Conservation (phyloP, 2,329 filamentous ascomycete species). For the Hymenoscyphus infarciens region DNA sequence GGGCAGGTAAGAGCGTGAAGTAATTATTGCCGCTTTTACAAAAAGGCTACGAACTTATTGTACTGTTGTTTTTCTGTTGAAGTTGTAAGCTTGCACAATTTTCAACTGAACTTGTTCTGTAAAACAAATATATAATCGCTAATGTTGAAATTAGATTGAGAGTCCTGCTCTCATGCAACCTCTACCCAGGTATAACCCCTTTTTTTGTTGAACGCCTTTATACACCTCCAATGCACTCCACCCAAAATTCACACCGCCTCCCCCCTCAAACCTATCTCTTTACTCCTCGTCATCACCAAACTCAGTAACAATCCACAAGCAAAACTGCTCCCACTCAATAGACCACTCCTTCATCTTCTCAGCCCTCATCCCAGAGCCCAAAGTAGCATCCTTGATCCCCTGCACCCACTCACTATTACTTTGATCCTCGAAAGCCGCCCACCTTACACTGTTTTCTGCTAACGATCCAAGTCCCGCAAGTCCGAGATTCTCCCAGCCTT, state of each 20-base stretch:
- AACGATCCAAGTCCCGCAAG: slow-evolving; percentile 80
- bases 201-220: slow-evolving; percentile 15
- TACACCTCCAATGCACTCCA: slow-evolving; percentile 6
- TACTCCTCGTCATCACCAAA: slow-evolving; percentile 47
- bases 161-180: slow-evolving; percentile 7
- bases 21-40: too few species aligned
- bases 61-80: too few species aligned
- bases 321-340: slow-evolving; percentile 82
- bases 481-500: slow-evolving; percentile 88
- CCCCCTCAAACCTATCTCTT: neutral
- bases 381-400: slow-evolving; percentile 69
- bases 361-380: slow-evolving; percentile 69
- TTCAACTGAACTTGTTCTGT: neutral
- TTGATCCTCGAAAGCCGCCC: slow-evolving; percentile 85
- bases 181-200: neutral
- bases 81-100: neutral
- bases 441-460: slow-evolving; percentile 88
- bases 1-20: too few species aligned
- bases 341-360: slow-evolving; percentile 74
- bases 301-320: slow-evolving; percentile 82
- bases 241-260: neutral
- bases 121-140: slow-evolving; percentile 8
- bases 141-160: slow-evolving; percentile 26
- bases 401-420: slow-evolving; percentile 64
- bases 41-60: too few species aligned